These are phyloP conservation scores for Aspergillus incahuasiensis DNA, from an alignment of 495 filamentous ascomycete species.

Conservation along the genomic window DNA sequence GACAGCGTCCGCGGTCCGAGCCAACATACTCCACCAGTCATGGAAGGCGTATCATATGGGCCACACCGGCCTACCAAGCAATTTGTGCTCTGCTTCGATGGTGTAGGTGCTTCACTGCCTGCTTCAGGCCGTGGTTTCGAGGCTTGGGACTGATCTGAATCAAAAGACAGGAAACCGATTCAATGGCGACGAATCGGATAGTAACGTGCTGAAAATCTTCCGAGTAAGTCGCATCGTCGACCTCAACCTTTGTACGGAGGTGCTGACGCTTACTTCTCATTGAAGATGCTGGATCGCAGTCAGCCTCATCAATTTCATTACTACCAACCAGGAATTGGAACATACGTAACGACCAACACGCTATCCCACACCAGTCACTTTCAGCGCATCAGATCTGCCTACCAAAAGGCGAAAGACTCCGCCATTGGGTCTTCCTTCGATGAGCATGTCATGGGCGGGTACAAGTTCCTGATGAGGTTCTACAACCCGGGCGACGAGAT, in stretches of 20 bases:
- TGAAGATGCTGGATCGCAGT: constrained; percentile 51
- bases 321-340: constrained; percentile 70
- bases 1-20: neutral
- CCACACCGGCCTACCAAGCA: constrained; percentile 21
- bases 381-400: constrained; percentile 68
- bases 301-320: constrained; percentile 44
- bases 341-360: constrained; percentile 66
- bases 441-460: constrained; percentile 73
- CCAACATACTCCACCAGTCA: neutral
- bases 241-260: neutral
- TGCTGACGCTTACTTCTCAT: neutral
- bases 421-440: constrained; percentile 81
- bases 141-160: too few species aligned
- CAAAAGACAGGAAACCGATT: constrained; percentile 74
- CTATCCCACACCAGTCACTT: constrained; percentile 60
- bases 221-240: constrained; percentile 45
- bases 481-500: constrained; percentile 71
- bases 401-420: constrained; percentile 77
- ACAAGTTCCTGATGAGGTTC: constrained; percentile 79
- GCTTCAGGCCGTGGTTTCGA: too few species aligned
- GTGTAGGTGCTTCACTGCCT: constrained; percentile 20
- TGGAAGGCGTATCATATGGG: constrained; percentile 2
- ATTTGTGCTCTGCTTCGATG: constrained; percentile 83
- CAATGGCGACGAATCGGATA: constrained; percentile 72
- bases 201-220: constrained; percentile 88